Percentiles rank a stretch among this genome's conserved stretches.
phyloP scores from a whole-genome alignment of 768 basidiomycete genomes.

The Phanerochaete carnosa region DNA sequence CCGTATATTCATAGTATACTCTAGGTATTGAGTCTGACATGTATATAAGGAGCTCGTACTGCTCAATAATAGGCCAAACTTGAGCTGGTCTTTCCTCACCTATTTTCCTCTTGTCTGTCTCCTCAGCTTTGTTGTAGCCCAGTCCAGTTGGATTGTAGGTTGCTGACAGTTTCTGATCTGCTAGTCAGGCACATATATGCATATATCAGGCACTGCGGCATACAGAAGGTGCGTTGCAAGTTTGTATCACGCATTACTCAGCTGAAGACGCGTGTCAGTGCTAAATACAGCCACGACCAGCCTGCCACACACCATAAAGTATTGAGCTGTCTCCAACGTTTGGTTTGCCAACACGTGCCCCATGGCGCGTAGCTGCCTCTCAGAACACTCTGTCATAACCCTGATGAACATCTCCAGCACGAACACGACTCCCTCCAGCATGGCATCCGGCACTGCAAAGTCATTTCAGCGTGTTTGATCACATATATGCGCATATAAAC shows the following conservation, averaged over 20 bases:
- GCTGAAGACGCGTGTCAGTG: neutral
- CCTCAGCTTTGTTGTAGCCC: too few species aligned
- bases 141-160: too few species aligned
- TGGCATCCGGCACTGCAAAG: constrained; percentile 17
- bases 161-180: too few species aligned
- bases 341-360: constrained; percentile 17
- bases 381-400: constrained; percentile 17
- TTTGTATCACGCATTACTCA: constrained; percentile 2
- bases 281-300: too few species aligned
- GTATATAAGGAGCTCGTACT: too few species aligned
- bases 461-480: neutral
- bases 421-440: constrained; percentile 19
- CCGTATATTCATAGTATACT: too few species aligned
- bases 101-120: too few species aligned
- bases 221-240: constrained; percentile 8
- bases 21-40: too few species aligned
- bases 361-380: constrained; percentile 13
- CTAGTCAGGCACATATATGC: neutral
- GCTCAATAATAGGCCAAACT: too few species aligned
- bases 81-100: too few species aligned
- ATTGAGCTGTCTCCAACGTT: neutral
- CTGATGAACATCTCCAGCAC: constrained; percentile 20
- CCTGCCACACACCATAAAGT: constrained; percentile 7
- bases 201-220: neutral
- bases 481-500: neutral